These are phyloP conservation scores for Volvox carteri DNA, from an alignment of 163 green algal genomes.

Conservation along the genomic window DNA sequence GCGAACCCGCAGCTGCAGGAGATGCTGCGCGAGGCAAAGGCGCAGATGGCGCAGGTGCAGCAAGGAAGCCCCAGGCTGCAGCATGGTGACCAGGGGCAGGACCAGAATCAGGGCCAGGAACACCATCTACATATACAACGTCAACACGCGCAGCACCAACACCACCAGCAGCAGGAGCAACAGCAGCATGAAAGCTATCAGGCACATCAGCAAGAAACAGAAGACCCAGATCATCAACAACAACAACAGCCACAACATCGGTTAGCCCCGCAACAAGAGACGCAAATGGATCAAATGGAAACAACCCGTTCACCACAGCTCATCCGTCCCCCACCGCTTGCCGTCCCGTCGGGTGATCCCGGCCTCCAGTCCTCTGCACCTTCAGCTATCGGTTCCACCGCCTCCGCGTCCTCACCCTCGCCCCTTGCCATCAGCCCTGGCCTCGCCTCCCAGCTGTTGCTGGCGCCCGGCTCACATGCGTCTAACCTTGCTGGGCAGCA, in stretches of 20 bases:
- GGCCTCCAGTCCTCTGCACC: not conserved
- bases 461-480: not conserved
- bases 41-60: conserved; percentile 1
- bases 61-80: not conserved
- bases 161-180: not conserved
- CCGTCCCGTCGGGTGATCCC: not conserved
- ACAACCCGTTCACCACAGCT: not conserved
- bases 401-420: conserved; percentile 6
- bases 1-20: conserved; percentile 45
- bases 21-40: conserved; percentile 39
- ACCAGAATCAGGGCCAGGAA: not conserved
- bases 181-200: too few species aligned
- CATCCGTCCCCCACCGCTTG: not conserved
- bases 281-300: too few species aligned
- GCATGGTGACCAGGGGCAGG: not conserved
- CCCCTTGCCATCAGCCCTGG: not conserved
- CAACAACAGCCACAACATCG: too few species aligned
- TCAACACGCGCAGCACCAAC: not conserved
- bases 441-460: conserved; percentile 7
- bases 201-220: too few species aligned
- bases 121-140: not conserved
- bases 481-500: not conserved
- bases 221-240: too few species aligned
- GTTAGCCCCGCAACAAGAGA: too few species aligned
- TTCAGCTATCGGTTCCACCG: not conserved